Base-by-base conservation (phyloP, 2,329 filamentous ascomycete genomes). In the Verticillium albo-atrum region DNA sequence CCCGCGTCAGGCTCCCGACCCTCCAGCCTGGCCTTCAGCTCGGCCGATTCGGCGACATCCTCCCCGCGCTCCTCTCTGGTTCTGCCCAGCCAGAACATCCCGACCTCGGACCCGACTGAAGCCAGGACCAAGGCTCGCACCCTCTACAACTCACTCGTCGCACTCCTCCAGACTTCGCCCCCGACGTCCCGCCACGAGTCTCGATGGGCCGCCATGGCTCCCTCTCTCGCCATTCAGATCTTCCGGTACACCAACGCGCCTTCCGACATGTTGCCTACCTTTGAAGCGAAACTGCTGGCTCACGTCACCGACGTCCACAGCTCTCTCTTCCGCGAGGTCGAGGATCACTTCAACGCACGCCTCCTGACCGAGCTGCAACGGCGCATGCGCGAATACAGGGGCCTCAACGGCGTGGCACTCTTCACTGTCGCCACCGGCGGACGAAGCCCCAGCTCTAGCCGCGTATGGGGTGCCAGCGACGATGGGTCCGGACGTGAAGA, bases 381-480 rank as follows among this genome's bases (percentile, higher is more conserved):
- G 42, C 77, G 80, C 3, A 81, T 85, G 14, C 77, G 75, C 58
- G 80, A 84, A 53, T 84, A 80, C 71, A 82, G 79, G 67, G 70
- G 75, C 6, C 73, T 85, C 15, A 80, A 80, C 0, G 81, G 81
- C 2, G 77, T 84, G 9, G 75, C 74, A 32, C 75, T 86, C 17
- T 86, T 85, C 69, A 77, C 82, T 6, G 76, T 79, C 20, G 83
- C 82, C 14, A 85, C 83, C 1, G 79, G 81, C 52, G 77, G 79
- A 60, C 80, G 81, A 7, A 65, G 77, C 27, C 74, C 76, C 26
- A 72, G 71, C 53, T 70, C 71, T 28, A 70, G 68, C 61, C 74
- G 75, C 27, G 66, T 69, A 6, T 71, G 73, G 64, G 74, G 77
- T 35, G 64, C 66, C 27, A 64, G 61, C 20, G 64, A 66, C 59